phyloP scores from a whole-genome alignment of 2,329 filamentous ascomycete genomes.

The Clarireedia monteithiana region DNA sequence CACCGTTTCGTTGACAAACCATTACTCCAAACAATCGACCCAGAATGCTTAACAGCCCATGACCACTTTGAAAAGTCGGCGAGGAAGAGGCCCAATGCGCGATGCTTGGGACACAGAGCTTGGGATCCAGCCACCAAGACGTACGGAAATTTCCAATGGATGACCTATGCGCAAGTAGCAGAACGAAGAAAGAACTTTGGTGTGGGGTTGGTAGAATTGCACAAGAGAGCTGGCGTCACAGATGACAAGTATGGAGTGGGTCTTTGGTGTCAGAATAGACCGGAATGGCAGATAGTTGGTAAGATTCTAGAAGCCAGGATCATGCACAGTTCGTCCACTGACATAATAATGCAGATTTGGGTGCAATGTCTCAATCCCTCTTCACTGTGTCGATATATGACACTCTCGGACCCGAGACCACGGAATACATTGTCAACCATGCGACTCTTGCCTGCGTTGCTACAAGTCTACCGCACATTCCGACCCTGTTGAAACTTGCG shows the following conservation, averaged over 20 bases:
- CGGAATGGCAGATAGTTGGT: constrained; percentile 83
- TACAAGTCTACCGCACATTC: constrained; percentile 73
- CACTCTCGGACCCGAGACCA: constrained; percentile 82
- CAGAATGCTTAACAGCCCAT: constrained; percentile 63
- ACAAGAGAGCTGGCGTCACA: constrained; percentile 62
- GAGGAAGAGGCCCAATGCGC: constrained; percentile 54
- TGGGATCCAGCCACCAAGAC: constrained; percentile 69
- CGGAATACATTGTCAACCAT: constrained; percentile 95
- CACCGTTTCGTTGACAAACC: constrained; percentile 67
- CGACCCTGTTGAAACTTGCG: constrained; percentile 70
- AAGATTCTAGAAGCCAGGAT: constrained; percentile 20
- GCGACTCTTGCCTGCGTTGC: constrained; percentile 67
- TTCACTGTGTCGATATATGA: constrained; percentile 94
- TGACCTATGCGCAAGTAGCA: constrained; percentile 73
- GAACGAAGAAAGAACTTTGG: constrained; percentile 77
- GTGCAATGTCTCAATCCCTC: constrained; percentile 76
- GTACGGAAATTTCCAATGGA: constrained; percentile 72
- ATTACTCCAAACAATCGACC: constrained; percentile 65
- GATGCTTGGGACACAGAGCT: constrained; percentile 71
- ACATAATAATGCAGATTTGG: constrained; percentile 57
- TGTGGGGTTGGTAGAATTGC: constrained; percentile 75
- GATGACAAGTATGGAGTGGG: constrained; percentile 66
- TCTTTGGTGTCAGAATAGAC: constrained; percentile 79
- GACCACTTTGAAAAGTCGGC: constrained; percentile 70
- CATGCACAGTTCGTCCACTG: constrained; percentile 1